Base-by-base conservation (phyloP, 2,329 filamentous ascomycete species). In the Penicillium paneum region DNA sequence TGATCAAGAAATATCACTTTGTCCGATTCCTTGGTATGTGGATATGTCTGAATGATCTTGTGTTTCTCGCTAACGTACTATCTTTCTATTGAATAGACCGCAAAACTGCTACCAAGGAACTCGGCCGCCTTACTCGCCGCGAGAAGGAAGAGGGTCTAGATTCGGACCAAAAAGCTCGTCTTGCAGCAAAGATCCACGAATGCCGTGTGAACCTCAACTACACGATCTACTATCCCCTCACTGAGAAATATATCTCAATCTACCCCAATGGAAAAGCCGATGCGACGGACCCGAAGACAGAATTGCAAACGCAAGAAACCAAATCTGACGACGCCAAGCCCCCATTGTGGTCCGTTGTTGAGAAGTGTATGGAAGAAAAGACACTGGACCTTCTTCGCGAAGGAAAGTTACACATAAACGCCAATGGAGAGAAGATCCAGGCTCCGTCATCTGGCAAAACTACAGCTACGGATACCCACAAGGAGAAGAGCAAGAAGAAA, bases 1-100 rank as follows among this genome's bases (percentile, higher is more conserved):
- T 85, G 74, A 84, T 86, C 55, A 76, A 76, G 55, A 81, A 79
- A 65, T 87, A 85, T 66, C 84, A 87, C 66, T 85, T 85, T 71
- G 79, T 86, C n/a, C 73, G 84, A n/a, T 87, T 87, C 65, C 79
- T 87, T 57, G 84, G 74, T 76, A 66, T 36, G 66, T 58, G 19
- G 29, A 38, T 31, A 8, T 24, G 26, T 2, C 21, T 17, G n/a
- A 48, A 35, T 36, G 28, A 21, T 32, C 48, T 29, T 36, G 24
- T 15, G 26, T 35, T 7, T 29, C 12, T 34, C 39, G 46, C 55
- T 64, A 56, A 64, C 39, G 13, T 31, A 19, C 26, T 42, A 36
- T 42, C 3, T 17, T 34, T 12, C 26, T 19, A 17, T 44, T 13
- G 5, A 46, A 32, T 43, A 76, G 74, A 76, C 50, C 72, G 74